Percentiles rank a stretch among this genome's conserved stretches.
Evolutionary conservation across 2,329 filamentous ascomycete genomes (phyloP).

Genomic region (Sporothrix dimorphospora): DNA sequence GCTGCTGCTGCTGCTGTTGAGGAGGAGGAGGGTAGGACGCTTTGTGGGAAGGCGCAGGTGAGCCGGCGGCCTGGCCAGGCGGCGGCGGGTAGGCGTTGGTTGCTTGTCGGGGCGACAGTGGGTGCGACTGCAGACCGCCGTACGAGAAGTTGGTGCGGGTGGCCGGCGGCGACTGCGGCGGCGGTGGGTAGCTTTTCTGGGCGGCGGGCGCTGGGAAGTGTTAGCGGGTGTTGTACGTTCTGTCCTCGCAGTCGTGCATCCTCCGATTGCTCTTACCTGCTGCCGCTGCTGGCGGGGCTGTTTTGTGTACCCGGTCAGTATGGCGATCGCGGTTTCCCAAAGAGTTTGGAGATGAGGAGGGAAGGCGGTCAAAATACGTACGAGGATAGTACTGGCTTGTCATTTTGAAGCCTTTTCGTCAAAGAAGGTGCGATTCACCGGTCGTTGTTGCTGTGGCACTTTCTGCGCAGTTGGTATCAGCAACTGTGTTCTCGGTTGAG

Average conservation of each 20-base stretch:
- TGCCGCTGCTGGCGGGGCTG: conserved; percentile 36
- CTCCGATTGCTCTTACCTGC: conserved; percentile 7
- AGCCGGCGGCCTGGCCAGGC: conserved; percentile 39
- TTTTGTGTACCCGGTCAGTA: conserved; percentile 26
- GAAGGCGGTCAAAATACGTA: conserved; percentile 30
- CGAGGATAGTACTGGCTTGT: conserved; percentile 37
- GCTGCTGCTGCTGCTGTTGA: conserved; percentile 37
- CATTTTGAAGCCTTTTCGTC: conserved; percentile 28
- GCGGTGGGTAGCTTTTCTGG: conserved; percentile 42
- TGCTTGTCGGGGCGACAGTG: conserved; percentile 30
- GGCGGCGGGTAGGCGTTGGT: conserved; percentile 42
- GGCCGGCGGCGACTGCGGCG: conserved; percentile 44
- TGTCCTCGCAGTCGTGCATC: not conserved
- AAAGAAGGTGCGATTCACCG: conserved; percentile 14
- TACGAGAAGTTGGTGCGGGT: conserved; percentile 45
- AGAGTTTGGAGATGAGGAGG: not conserved
- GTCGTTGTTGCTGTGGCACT: not conserved
- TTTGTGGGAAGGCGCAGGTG: conserved; percentile 38
- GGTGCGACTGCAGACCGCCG: conserved; percentile 37
- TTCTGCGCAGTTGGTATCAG: not conserved
- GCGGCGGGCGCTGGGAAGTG: conserved; percentile 26
- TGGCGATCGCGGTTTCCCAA: not conserved
- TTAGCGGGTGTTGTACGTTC: no score
- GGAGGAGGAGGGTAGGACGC: conserved; percentile 42
- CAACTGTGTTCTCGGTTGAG: not conserved